Base-by-base conservation (phyloP, 345 rosid genomes). In the thale cress (Arabidopsis thaliana) region DNA sequence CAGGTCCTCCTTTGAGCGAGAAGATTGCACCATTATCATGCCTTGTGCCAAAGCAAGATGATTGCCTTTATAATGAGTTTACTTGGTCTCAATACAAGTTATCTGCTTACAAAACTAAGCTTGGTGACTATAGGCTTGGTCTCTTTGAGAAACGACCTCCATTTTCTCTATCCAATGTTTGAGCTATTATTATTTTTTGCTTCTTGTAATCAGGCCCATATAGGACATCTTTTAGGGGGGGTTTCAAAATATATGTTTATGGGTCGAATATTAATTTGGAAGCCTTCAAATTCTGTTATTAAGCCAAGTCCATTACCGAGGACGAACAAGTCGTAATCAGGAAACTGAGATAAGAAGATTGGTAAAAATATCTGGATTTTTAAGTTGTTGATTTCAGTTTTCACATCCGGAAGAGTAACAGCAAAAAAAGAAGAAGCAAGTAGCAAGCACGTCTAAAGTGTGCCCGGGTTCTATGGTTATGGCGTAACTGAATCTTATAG, bases 81-180 rank as follows among this genome's bases (percentile, higher is more conserved):
- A 88, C 94, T 38, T 93, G 97, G 97, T 63, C 62, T 40, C 87
- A 91, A 33, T 93, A 86, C 82, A 93, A 89, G 68, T 74, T 42
- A 2, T 83, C 96, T 51, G 91, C 86, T 3, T 87, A 88, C 75
- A 87, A 82, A 64, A 84, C 92, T 33, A 93, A 83, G 75, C 79
- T 93, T 78, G 88, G 88, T 40, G 92, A 91, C 74, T 24, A 86
- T 20, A 89, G 96, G 75, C 97, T 93, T 71, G 83, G 85, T 9
- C 62, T 11, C 7, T 93, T 88, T 66, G 92, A 86, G 78, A 91
- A 85, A 79, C 74, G 32, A n/a, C 67, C 20, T 42, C 38, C 79
- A 41, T 14, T 20, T 59, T 50, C 68, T 60, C 6, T 59, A 4
- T 51, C 48, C 22, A 49, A 50, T 50, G 55, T 14, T 67, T 67